Evolutionary conservation across 2,329 filamentous ascomycete species (phyloP).

Genomic region (Fusarium sp.): DNA sequence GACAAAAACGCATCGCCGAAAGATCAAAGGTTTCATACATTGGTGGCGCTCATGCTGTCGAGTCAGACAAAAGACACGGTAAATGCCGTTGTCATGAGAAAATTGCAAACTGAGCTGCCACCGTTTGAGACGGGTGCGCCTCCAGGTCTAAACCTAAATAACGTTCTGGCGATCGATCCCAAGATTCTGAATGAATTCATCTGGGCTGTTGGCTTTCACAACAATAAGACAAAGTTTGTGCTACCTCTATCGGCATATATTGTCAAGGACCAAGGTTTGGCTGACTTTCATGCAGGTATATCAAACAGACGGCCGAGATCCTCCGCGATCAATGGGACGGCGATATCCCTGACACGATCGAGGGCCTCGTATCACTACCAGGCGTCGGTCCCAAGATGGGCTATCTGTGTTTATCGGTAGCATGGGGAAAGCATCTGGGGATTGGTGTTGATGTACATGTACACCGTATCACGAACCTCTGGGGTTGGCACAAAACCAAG

Average conservation of each 20-base stretch:
- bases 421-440: slow-evolving; percentile 68
- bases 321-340: slow-evolving; percentile 75
- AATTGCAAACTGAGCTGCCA: slow-evolving; percentile 79
- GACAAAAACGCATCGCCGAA: slow-evolving; percentile 59
- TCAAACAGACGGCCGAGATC: slow-evolving; percentile 79
- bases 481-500: slow-evolving; percentile 88
- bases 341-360: slow-evolving; percentile 84
- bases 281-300: slow-evolving; percentile 57
- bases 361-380: slow-evolving; percentile 79
- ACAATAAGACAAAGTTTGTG: slow-evolving; percentile 81
- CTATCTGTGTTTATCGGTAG: slow-evolving; percentile 84
- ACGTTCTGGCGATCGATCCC: slow-evolving; percentile 78
- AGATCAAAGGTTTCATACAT: slow-evolving; percentile 83
- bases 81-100: slow-evolving; percentile 83
- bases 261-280: neutral
- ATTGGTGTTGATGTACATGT: slow-evolving; percentile 97
- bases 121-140: slow-evolving; percentile 58
- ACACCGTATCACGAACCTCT: slow-evolving; percentile 92
- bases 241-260: neutral
- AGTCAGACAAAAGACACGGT: slow-evolving; percentile 95
- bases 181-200: slow-evolving; percentile 77
- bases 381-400: slow-evolving; percentile 97
- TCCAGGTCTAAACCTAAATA: slow-evolving; percentile 75
- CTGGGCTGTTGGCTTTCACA: slow-evolving; percentile 89
- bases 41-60: slow-evolving; percentile 89